These are phyloP conservation scores for Nelumbo lutea DNA, from an alignment of 164 flowering plant species.

Conservation along the genomic window DNA sequence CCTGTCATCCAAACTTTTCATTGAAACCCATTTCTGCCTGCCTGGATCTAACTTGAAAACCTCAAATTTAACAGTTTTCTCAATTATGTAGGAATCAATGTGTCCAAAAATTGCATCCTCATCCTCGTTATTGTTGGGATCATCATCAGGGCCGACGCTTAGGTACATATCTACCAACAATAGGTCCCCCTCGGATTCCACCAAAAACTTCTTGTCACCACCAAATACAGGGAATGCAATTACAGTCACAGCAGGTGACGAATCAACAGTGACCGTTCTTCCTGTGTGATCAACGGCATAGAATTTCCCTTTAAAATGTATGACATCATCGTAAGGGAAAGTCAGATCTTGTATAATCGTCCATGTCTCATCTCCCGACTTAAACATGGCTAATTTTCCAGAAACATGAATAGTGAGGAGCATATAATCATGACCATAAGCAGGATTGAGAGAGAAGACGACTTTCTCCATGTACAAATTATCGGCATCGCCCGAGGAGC, in stretches of 20 bases:
- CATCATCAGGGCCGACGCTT: slow-evolving; percentile 25
- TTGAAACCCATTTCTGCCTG: slow-evolving; percentile 33
- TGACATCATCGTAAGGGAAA: slow-evolving; percentile 63
- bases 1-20: slow-evolving; percentile 43
- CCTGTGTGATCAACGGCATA: slow-evolving; percentile 65
- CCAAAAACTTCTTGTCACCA: slow-evolving; percentile 69
- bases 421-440: slow-evolving; percentile 14
- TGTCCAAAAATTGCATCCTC: slow-evolving; percentile 22
- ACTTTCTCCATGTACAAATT: slow-evolving; percentile 59
- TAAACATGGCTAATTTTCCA: slow-evolving; percentile 59
- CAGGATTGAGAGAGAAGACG: not conserved
- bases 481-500: slow-evolving; percentile 27
- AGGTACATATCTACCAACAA: slow-evolving; percentile 61
- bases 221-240: slow-evolving; percentile 47
- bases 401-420: slow-evolving; percentile 63
- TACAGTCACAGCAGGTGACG: slow-evolving; percentile 12
- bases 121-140: not conserved
- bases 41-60: slow-evolving; percentile 42
- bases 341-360: slow-evolving; percentile 37
- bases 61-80: slow-evolving; percentile 45
- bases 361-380: slow-evolving; percentile 49
- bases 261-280: slow-evolving; percentile 27
- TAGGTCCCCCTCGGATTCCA: slow-evolving; percentile 49
- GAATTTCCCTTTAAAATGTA: slow-evolving; percentile 37
- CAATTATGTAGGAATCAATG: slow-evolving; percentile 1